phyloP scores from a whole-genome alignment of 306 rosid genomes.

The Vigna trinervia region DNA sequence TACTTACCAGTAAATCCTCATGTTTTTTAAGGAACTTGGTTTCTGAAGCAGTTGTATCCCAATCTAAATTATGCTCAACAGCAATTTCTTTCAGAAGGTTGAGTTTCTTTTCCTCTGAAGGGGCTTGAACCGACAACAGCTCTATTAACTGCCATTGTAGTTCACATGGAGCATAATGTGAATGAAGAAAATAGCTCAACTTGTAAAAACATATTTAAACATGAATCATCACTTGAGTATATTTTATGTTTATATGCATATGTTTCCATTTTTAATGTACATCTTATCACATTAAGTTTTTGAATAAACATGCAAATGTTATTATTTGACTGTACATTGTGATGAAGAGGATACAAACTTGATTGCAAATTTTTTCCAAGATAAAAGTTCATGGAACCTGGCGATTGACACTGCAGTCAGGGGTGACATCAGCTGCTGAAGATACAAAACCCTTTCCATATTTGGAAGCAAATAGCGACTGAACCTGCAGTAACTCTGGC shows the following conservation, averaged over 20 bases:
- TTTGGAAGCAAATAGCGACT: conserved; percentile 73
- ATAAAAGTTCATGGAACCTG: conserved; percentile 65
- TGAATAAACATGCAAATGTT: not conserved
- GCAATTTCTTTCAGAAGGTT: conserved; percentile 88
- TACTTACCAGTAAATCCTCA: conserved; percentile 77
- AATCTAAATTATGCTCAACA: conserved; percentile 81
- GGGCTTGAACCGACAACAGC: conserved; percentile 84
- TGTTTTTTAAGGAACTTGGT: conserved; percentile 70
- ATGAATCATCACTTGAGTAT: too few species aligned
- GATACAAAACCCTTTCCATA: conserved; percentile 84
- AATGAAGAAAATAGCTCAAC: conserved; percentile 25
- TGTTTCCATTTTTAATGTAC: not conserved
- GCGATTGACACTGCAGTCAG: conserved; percentile 90
- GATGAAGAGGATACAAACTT: not conserved
- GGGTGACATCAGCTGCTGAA: conserved; percentile 82
- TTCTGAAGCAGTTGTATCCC: conserved; percentile 93
- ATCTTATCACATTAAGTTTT: too few species aligned
- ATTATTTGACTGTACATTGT: not conserved
- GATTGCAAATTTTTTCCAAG: not conserved
- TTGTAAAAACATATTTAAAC: not conserved
- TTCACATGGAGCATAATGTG: conserved; percentile 30
- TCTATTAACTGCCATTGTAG: conserved; percentile 72
- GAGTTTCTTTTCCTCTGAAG: conserved; percentile 83
- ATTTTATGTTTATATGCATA: too few species aligned
- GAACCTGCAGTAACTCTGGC: conserved; percentile 91